Conservation (phyloP, 2,329 filamentous ascomycete species). For the Lecanoromycetidae sp. region DNA sequence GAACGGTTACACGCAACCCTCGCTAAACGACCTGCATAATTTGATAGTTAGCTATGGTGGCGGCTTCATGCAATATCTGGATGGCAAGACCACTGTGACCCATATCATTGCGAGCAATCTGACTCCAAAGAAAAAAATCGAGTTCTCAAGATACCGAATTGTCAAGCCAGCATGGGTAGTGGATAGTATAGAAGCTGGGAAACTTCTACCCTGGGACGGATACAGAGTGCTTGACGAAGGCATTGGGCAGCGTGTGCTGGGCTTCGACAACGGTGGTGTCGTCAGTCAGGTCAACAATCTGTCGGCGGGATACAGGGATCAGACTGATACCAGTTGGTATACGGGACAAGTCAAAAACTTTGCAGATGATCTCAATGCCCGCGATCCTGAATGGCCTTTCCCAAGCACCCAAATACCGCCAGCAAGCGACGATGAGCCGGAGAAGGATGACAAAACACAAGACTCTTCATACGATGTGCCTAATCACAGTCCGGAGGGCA, state of each 20-base stretch:
- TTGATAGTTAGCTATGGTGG: conserved; percentile 90
- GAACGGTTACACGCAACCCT: conserved; percentile 91
- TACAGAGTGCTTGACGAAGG: conserved; percentile 82
- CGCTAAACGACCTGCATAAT: conserved; percentile 74
- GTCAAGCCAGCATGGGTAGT: conserved; percentile 92
- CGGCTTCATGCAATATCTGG: conserved; percentile 85
- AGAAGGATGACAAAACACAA: neutral
- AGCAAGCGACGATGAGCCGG: neutral
- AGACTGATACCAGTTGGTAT: conserved; percentile 75
- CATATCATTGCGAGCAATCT: conserved; percentile 88
- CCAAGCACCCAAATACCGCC: conserved; percentile 2
- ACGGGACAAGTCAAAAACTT: conserved; percentile 51
- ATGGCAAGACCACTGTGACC: conserved; percentile 87
- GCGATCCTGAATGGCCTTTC: neutral
- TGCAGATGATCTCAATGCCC: conserved; percentile 21
- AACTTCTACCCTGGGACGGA: conserved; percentile 69
- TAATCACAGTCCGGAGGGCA: neutral
- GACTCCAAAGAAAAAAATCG: conserved; percentile 83
- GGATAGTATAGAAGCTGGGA: conserved; percentile 73
- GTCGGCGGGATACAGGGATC: conserved; percentile 59
- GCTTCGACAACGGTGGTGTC: conserved; percentile 50
- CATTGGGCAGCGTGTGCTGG: conserved; percentile 64
- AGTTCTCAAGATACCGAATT: conserved; percentile 77
- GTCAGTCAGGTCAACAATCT: conserved; percentile 53
- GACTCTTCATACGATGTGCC: neutral